phyloP scores from a whole-genome alignment of 2,329 filamentous ascomycete genomes.

The Aciculosporium take region DNA sequence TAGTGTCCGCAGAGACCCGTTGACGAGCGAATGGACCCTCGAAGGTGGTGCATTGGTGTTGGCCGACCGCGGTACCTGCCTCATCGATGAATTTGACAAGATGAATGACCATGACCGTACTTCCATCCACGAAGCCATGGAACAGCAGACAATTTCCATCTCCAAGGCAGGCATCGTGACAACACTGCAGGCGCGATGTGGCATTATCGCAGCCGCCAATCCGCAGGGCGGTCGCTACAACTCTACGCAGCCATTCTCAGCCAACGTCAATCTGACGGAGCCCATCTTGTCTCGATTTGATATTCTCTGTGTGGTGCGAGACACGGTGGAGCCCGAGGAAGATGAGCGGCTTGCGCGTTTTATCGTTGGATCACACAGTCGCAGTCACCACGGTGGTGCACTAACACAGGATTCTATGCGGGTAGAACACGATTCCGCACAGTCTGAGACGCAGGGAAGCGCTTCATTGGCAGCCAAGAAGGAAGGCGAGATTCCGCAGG shows the following conservation, averaged over 20 bases:
- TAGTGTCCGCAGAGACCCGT: slow-evolving; percentile 83
- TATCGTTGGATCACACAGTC: slow-evolving; percentile 85
- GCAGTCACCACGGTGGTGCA: slow-evolving; percentile 61
- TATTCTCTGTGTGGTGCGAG: slow-evolving; percentile 87
- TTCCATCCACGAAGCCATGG: slow-evolving; percentile 98
- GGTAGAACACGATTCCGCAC: slow-evolving; percentile 41
- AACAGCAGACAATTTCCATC: slow-evolving; percentile 98
- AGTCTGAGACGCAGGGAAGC: slow-evolving; percentile 20
- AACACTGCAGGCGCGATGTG: slow-evolving; percentile 86
- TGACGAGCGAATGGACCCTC: slow-evolving; percentile 94
- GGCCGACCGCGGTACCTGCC: slow-evolving; percentile 83
- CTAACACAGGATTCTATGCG: slow-evolving; percentile 42
- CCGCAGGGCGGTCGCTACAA: slow-evolving; percentile 95
- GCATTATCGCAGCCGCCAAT: slow-evolving; percentile 92
- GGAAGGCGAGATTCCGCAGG: slow-evolving; percentile 71
- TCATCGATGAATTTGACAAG: slow-evolving; percentile 99
- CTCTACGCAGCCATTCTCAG: slow-evolving; percentile 84
- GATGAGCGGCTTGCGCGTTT: slow-evolving; percentile 90
- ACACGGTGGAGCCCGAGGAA: slow-evolving; percentile 82
- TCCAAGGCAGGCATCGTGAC: slow-evolving; percentile 98
- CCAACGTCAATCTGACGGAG: slow-evolving; percentile 94
- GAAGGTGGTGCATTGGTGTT: slow-evolving; percentile 92
- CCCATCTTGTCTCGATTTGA: slow-evolving; percentile 97
- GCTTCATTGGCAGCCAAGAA: slow-evolving; percentile 15
- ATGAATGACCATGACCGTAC: slow-evolving; percentile 99